Evolutionary conservation across 805 yeast species (phyloP), one percentile per base, ranked within the genome.

Genomic region (Ogataea henricii): DNA sequence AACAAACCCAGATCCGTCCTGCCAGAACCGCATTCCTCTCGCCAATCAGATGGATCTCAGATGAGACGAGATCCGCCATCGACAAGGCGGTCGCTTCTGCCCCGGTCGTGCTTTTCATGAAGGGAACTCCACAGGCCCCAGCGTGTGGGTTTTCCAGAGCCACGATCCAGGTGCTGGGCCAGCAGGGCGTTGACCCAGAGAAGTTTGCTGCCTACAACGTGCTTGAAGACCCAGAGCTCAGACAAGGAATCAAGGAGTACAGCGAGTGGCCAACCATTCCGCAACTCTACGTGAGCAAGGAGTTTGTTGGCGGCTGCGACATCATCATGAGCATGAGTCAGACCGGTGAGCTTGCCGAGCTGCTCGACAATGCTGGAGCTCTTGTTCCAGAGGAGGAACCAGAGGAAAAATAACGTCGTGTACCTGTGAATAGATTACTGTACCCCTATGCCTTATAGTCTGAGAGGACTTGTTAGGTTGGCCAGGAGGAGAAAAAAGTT

Each of bases 231-330:
- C 82, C 86, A 2, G 98, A 94, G 60, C 78, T 94, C 54, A 87
- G 99, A 70, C 83, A 88, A 40, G 99, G 98, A 26, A 89, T 94
- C 62, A 94, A 94, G 71, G 99, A 94, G 66, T 94, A 81, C 69
- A 83, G 92, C 57, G 85, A 87, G 55, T 94, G 99, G 99, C 99
- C 99, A 47, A 94, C 99, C 0, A 90, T 94, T 50, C 99, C 99
- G 13, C 99, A 94, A 69, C 77, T 94, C 37, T 94, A 91, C 64
- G 89, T 94, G 12, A 79, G 85, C 57, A 83, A 85, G 56, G 99
- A 94, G 65, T 94, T 94, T 64, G 79, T 94, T 45, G 99, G 99
- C 38, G 99, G 99, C 4, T 94, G 97, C 70, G 99, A 94, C 69
- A 91, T 94, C 54, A 77, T 94, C 45, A 89, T 86, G 64, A 82